phyloP scores from a whole-genome alignment of 257 asterid species.

The Schizonepeta tenuifolia region DNA sequence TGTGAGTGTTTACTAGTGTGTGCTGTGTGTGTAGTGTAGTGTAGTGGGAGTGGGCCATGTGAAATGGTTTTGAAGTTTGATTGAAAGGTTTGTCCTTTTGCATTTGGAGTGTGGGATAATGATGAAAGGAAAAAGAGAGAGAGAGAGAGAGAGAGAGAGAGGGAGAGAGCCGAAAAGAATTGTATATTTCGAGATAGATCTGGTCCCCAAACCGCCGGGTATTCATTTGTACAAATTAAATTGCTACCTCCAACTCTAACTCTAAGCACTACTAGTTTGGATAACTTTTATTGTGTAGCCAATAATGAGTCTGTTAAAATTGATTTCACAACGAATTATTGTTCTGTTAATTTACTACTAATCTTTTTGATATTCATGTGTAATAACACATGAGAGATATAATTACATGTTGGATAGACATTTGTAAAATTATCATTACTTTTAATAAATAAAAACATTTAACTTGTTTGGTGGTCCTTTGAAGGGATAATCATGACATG shows the following conservation, averaged over 20 bases:
- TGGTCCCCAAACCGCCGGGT: conserved; percentile 30
- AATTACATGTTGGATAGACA: too few relatives aligned
- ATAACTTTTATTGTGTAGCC: neutral
- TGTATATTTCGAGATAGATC: conserved; percentile 40
- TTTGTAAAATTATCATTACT: too few relatives aligned
- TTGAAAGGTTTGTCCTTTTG: conserved; percentile 49
- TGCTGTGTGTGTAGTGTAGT: neutral
- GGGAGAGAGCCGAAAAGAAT: conserved; percentile 31
- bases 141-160: too few relatives aligned
- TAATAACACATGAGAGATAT: too few relatives aligned
- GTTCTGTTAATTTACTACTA: neutral
- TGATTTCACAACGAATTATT: neutral
- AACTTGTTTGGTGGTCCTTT: neutral
- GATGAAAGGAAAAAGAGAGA: conserved; percentile 31
- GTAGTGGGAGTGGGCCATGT: conserved; percentile 41
- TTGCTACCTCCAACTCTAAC: neutral
- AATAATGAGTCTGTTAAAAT: neutral
- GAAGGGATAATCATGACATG: neutral
- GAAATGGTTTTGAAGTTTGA: conserved; percentile 41
- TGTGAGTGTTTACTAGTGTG: neutral
- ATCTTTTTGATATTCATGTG: neutral
- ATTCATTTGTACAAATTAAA: neutral
- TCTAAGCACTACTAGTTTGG: neutral
- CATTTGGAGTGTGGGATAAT: conserved; percentile 40
- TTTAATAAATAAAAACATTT: too few relatives aligned